Base-by-base conservation (phyloP, 2,329 filamentous ascomycete species). In the Curvularia verruculosa region DNA sequence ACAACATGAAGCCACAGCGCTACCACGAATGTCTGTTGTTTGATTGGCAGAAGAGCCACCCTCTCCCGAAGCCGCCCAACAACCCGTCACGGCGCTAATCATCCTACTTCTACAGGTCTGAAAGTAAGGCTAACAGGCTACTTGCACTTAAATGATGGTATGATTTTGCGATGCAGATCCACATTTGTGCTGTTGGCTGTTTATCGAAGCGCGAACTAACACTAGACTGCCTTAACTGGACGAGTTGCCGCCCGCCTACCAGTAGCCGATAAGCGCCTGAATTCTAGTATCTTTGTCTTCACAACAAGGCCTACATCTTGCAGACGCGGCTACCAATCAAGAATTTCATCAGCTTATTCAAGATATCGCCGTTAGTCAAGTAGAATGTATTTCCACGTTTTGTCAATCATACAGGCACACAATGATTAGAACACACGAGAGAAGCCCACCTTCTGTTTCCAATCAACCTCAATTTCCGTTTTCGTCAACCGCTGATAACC, bases 231-330 rank as follows among this genome's bases (percentile, higher is more conserved):
- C n/a, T n/a, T n/a, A n/a, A n/a, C n/a, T n/a, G n/a, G n/a, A n/a
- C n/a, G n/a, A n/a, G n/a, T n/a, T 29, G 10, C n/a, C 43, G 24
- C 26, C 24, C 26, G 43, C 43, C 23, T 28, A 26, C 23, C 40
- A 4, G 23, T 43, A 34, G 19, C 36, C 3, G 36, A 39, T 43
- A 49, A 54, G 51, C 51, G 44, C 51, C 29, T 29, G 43, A 10
- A 3, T 40, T 15, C n/a, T 19, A 1, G 12, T n/a, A 48, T 34
- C 15, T 34, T n/a, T 29, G n/a, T 48, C 24, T 24, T 45, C 19
- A 10, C 43, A 45, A 13, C 2, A 5, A 29, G 7, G 3, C 21
- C 9, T 19, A n/a, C 9, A n/a, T n/a, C 18, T 10, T 5, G 19
- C 3, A 13, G 15, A 19, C 13, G 28, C 15, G 15, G 28, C 21